Percentiles rank a stretch among this genome's conserved stretches.
Evolutionary conservation across 2,329 filamentous ascomycete genomes (phyloP).

Genomic region (Scortechinia acanthostroma): DNA sequence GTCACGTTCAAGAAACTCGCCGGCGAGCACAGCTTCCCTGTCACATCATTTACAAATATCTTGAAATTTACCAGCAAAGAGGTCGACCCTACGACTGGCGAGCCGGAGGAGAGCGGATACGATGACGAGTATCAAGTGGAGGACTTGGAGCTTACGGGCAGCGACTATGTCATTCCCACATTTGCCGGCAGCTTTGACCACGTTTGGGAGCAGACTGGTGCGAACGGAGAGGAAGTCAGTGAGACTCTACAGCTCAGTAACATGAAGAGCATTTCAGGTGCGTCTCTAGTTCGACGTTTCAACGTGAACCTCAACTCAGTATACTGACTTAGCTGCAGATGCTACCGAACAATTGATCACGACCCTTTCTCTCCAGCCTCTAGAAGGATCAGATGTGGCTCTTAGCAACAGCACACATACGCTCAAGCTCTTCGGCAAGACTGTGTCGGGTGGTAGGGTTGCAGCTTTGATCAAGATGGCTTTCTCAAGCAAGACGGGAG

Average conservation of each 20-base stretch:
- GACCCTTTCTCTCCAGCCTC: constrained; percentile 79
- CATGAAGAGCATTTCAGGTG: constrained; percentile 88
- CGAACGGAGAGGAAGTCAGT: constrained; percentile 79
- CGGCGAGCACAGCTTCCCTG: constrained; percentile 70
- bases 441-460: constrained; percentile 80
- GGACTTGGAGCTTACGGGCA: constrained; percentile 81
- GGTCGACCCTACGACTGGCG: constrained; percentile 87
- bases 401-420: constrained; percentile 85
- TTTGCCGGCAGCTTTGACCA: constrained; percentile 94
- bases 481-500: constrained; percentile 82
- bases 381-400: constrained; percentile 88
- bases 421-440: constrained; percentile 93
- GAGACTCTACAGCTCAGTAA: constrained; percentile 84
- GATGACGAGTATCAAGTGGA: constrained; percentile 97
- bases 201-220: constrained; percentile 87
- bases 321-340: constrained; percentile 42
- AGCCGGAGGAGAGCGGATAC: constrained; percentile 86
- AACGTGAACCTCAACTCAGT: constrained; percentile 6
- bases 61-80: constrained; percentile 98
- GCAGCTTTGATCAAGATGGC: constrained; percentile 87
- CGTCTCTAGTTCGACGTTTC: constrained; percentile 3
- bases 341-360: constrained; percentile 86
- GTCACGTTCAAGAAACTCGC: constrained; percentile 83
- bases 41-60: constrained; percentile 79
- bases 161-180: constrained; percentile 87